Conservation (phyloP, 2,329 filamentous ascomycete genomes). For the Trichophyton benhamiae region DNA sequence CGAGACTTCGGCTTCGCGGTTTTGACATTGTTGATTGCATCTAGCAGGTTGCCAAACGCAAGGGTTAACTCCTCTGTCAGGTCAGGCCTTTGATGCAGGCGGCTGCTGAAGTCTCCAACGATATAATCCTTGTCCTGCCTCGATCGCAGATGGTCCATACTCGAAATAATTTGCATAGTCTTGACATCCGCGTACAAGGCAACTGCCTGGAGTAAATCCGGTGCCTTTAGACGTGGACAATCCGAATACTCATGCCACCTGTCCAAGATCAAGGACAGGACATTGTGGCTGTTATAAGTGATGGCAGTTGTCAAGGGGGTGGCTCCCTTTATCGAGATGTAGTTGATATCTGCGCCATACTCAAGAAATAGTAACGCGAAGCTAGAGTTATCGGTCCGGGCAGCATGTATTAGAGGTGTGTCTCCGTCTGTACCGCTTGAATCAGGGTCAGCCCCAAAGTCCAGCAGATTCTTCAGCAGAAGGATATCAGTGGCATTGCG, state of each 20-base stretch:
- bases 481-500: slow-evolving; percentile 21
- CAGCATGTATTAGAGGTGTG: slow-evolving; percentile 23
- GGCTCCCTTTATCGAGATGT: slow-evolving; percentile 17
- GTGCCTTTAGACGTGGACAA: slow-evolving; percentile 23
- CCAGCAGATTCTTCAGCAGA: slow-evolving; percentile 22
- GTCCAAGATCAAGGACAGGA: slow-evolving; percentile 25
- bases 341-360: slow-evolving; percentile 26
- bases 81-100: slow-evolving; percentile 11
- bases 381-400: slow-evolving; percentile 20
- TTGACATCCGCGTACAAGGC: slow-evolving; percentile 22
- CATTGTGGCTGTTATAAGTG: slow-evolving; percentile 25
- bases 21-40: background rate
- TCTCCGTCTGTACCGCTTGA: slow-evolving; percentile 21
- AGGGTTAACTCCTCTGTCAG: slow-evolving; percentile 12
- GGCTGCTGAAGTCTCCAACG: slow-evolving; percentile 12
- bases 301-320: slow-evolving; percentile 26
- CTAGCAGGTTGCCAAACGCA: slow-evolving; percentile 14
- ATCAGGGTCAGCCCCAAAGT: slow-evolving; percentile 22
- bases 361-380: slow-evolving; percentile 26
- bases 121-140: slow-evolving; percentile 19
- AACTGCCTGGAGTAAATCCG: slow-evolving; percentile 17
- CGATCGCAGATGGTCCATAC: slow-evolving; percentile 19
- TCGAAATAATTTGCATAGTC: slow-evolving; percentile 19
- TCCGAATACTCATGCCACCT: slow-evolving; percentile 25
- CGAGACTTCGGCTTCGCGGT: background rate